These are phyloP conservation scores for Cantharellus cinnabarinus DNA, from an alignment of 768 basidiomycete species.

Conservation along the genomic window DNA sequence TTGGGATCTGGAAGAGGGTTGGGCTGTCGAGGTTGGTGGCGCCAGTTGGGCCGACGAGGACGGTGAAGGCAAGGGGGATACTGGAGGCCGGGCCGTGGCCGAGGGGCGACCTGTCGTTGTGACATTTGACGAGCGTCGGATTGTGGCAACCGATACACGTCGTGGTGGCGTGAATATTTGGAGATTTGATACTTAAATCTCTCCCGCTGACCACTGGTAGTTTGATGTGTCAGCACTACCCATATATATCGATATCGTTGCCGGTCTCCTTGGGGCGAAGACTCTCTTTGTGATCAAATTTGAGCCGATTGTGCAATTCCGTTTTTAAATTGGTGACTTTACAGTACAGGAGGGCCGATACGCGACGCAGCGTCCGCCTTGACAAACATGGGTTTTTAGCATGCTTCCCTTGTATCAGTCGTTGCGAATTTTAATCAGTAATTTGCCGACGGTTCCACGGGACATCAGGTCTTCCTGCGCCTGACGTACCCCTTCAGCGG, in stretches of 20 bases:
- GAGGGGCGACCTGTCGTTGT: background rate
- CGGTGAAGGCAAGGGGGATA: background rate
- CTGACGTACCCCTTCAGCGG: constrained; percentile 51
- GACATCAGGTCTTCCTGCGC: constrained; percentile 60
- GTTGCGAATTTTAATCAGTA: constrained; percentile 37
- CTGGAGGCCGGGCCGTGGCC: background rate
- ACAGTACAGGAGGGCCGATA: too few relatives aligned
- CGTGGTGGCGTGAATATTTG: background rate
- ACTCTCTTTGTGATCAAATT: too few relatives aligned
- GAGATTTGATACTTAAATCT: constrained; percentile 4
- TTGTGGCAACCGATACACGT: background rate
- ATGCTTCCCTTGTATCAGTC: too few relatives aligned
- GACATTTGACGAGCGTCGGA: constrained; percentile 4
- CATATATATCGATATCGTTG: too few relatives aligned
- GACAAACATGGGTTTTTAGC: too few relatives aligned
- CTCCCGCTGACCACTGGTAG: too few relatives aligned
- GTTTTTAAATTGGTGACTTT: too few relatives aligned
- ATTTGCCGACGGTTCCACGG: constrained; percentile 69
- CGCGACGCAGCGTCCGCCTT: too few relatives aligned
- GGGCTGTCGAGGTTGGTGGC: background rate
- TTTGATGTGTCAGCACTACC: too few relatives aligned
- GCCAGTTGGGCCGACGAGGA: background rate
- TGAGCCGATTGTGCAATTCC: too few relatives aligned
- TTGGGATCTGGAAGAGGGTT: constrained; percentile 51
- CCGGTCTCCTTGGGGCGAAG: too few relatives aligned